These are phyloP conservation scores for Metschnikowia cerradonensis DNA, from an alignment of 805 yeast genomes.

Conservation along the genomic window DNA sequence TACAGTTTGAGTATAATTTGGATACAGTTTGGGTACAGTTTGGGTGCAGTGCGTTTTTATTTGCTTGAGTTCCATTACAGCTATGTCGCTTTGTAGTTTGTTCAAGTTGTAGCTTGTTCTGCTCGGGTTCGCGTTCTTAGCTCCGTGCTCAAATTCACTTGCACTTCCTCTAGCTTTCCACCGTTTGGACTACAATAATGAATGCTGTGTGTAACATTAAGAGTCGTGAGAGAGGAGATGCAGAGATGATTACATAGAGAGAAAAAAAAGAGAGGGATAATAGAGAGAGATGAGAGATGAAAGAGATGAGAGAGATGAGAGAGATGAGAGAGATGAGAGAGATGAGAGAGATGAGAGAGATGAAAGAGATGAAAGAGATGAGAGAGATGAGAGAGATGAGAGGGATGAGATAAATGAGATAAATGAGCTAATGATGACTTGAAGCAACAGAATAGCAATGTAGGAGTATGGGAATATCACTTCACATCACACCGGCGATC, in stretches of 20 bases:
- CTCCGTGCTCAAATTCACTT: no score
- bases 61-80: no score
- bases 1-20: no score
- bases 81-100: no score
- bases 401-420: constrained; percentile 5
- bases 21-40: no score
- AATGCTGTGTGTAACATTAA: constrained; percentile 4
- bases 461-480: no score
- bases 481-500: background rate
- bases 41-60: no score
- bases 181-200: background rate
- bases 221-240: constrained; percentile 4
- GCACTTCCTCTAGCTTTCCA: no score
- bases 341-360: constrained; percentile 3
- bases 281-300: background rate
- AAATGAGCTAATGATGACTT: no score
- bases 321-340: constrained; percentile 1
- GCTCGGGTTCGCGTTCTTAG: no score
- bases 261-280: background rate
- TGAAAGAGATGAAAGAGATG: constrained; percentile 4
- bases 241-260: background rate
- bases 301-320: constrained; percentile 10
- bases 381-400: constrained; percentile 3
- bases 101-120: no score
- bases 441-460: no score